Conservation (phyloP, 164 flowering plant genomes). For the Aristolochia fimbriata region DNA sequence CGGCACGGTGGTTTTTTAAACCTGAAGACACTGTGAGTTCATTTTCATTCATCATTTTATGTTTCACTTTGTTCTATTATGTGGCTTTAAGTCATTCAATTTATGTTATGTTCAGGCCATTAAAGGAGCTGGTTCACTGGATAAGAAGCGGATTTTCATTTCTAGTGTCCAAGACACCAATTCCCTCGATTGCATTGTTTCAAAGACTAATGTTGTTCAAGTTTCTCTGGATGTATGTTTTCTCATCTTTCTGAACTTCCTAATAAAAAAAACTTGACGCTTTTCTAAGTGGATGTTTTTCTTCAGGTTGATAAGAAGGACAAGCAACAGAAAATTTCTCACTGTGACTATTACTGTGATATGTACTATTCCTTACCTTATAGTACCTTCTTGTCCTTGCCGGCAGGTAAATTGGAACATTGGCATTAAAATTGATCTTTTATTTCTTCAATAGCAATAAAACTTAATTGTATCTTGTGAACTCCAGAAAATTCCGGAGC, state of each 20-base stretch:
- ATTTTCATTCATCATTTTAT: background rate
- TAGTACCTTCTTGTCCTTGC: constrained; percentile 28
- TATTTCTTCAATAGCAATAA: background rate
- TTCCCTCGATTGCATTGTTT: constrained; percentile 45
- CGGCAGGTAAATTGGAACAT: constrained; percentile 17
- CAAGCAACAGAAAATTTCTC: constrained; percentile 15
- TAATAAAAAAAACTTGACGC: background rate
- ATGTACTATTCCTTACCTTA: constrained; percentile 34
- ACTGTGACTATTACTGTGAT: constrained; percentile 51
- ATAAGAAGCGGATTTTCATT: constrained; percentile 39
- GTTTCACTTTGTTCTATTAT: background rate
- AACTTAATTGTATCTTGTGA: background rate
- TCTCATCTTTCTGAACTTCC: background rate
- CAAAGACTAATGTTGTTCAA: constrained; percentile 31
- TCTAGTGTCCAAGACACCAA: constrained; percentile 57
- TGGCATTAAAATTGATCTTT: background rate
- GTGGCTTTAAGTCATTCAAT: background rate
- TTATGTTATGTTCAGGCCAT: constrained; percentile 12
- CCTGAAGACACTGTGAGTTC: constrained; percentile 60
- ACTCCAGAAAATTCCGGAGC: constrained; percentile 10
- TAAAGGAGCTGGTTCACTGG: constrained; percentile 21
- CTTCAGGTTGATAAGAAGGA: constrained; percentile 29
- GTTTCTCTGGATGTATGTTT: constrained; percentile 29
- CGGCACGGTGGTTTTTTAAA: constrained; percentile 73
- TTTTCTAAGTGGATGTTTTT: background rate